Conservation (phyloP, 805 yeast genomes). For the Metschnikowia aberdeeniae region DNA sequence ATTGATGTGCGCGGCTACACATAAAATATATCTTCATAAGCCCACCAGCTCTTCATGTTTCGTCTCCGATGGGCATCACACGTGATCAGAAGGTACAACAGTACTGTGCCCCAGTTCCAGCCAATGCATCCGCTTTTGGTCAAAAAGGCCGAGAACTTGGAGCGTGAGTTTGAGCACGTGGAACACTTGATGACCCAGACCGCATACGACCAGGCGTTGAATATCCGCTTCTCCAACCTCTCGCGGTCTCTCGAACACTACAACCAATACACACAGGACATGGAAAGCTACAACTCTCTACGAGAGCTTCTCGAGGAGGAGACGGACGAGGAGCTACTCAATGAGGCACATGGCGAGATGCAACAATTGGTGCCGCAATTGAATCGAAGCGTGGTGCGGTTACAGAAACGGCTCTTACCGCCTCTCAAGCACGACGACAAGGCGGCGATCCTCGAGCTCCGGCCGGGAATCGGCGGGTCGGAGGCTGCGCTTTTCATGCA, state of each 20-base stretch:
- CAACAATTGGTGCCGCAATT: slow-evolving; percentile 44
- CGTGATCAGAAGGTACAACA: slow-evolving; percentile 6
- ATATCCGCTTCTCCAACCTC: slow-evolving; percentile 30
- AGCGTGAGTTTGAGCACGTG: slow-evolving; percentile 24
- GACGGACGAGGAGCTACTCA: slow-evolving; percentile 30
- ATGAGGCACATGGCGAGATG: slow-evolving; percentile 63
- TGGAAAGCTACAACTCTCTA: slow-evolving; percentile 24
- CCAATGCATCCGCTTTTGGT: slow-evolving; percentile 38
- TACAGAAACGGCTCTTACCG: slow-evolving; percentile 67
- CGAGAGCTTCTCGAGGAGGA: slow-evolving; percentile 24
- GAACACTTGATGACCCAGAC: slow-evolving; percentile 28
- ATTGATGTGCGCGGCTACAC: slow-evolving; percentile 1
- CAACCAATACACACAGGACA: slow-evolving; percentile 23
- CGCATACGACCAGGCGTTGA: slow-evolving; percentile 32
- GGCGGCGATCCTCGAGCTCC: slow-evolving; percentile 74
- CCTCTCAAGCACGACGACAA: slow-evolving; percentile 71
- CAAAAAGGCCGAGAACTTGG: slow-evolving; percentile 32
- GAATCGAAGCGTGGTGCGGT: slow-evolving; percentile 33
- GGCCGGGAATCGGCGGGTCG: slow-evolving; percentile 96
- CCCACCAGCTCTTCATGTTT: not conserved
- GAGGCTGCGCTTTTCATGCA: slow-evolving; percentile 87
- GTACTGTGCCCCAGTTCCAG: slow-evolving; percentile 5
- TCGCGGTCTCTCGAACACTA: slow-evolving; percentile 31
- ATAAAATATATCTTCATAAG: not conserved
- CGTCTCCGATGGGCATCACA: slow-evolving; percentile 4